Evolutionary conservation across 2,329 filamentous ascomycete genomes (phyloP), one percentile per base, ranked within the genome.

Genomic region (Ceratocystis smalleyi): DNA sequence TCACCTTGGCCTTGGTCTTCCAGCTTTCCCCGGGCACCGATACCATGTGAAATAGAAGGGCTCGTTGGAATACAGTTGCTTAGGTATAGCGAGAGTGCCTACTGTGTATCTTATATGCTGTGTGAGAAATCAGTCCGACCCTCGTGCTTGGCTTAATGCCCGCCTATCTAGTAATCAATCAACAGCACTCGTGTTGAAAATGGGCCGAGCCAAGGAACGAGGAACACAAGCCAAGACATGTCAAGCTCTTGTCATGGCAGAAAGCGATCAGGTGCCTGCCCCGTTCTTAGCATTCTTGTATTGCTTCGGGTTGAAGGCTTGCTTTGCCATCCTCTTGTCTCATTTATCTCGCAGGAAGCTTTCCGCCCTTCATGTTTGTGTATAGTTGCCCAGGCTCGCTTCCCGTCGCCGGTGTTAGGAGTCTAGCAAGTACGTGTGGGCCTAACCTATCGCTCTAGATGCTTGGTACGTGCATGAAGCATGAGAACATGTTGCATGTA

Each of bases 161-260:
- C 10, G 32, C 12, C 35, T 40, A 40, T 12, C 35, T n/a, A 43
- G 40, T 61, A 61, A 61, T 61, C 59, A 47, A 61, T 61, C 59
- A 47, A 24, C 45, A 24, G 32, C 40, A 47, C 59, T 45, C 59
- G 59, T 24, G 59, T 32, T 61, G 22, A 61, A 47, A 61, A 47
- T 61, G 24, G 43, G 22, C 40, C 43, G 19, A 40, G 59, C 40
- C 43, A 61, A 61, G n/a, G 32, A 43, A 35, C 54, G 35, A 35
- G 54, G 54, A 57, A 57, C 54, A 49, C 32, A 15, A 35, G 54
- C 54, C 54, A 57, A 35, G 54, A 57, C 27, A 30, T 5, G 51
- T 30, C 51, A 30, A 55, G 51, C 35, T 12, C 54, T 57, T 57
- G 54, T 57, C 54, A 57, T 32, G 35, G 3, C n/a, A 55, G 51